phyloP scores from a whole-genome alignment of 331 rosid genomes.

The Pyracantha coccinea region DNA sequence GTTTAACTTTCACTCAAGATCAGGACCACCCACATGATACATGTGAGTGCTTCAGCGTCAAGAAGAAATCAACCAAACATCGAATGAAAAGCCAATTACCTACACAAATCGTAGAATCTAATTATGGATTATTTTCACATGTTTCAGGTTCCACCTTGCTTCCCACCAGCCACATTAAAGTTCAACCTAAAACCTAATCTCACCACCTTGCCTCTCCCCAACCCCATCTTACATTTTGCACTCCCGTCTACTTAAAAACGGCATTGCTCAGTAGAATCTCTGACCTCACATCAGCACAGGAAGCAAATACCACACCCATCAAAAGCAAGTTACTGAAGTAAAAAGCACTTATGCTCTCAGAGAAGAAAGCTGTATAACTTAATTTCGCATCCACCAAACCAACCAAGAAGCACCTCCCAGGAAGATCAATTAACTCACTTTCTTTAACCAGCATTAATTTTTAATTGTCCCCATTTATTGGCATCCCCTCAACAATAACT shows the following conservation, averaged over 20 bases:
- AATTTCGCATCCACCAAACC: no score
- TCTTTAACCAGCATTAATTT: slow-evolving; percentile 1
- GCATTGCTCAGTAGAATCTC: not conserved
- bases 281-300: not conserved
- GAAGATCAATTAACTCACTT: no score
- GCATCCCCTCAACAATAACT: slow-evolving; percentile 9
- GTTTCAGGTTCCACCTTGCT: not conserved
- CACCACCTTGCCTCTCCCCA: not conserved
- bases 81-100: not conserved
- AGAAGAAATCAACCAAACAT: not conserved
- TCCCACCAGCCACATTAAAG: not conserved
- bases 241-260: not conserved
- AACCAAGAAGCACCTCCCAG: not conserved
- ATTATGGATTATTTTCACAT: not conserved
- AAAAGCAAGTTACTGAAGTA: not conserved
- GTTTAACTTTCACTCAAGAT: no score
- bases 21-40: not conserved
- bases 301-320: not conserved
- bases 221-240: not conserved
- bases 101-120: not conserved
- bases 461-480: not conserved
- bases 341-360: not conserved
- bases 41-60: slow-evolving; percentile 1
- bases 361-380: not conserved
- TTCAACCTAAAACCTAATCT: no score